Evolutionary conservation across 208 protist species (phyloP).

Genomic region (Acanthamoeba lenticulata): DNA sequence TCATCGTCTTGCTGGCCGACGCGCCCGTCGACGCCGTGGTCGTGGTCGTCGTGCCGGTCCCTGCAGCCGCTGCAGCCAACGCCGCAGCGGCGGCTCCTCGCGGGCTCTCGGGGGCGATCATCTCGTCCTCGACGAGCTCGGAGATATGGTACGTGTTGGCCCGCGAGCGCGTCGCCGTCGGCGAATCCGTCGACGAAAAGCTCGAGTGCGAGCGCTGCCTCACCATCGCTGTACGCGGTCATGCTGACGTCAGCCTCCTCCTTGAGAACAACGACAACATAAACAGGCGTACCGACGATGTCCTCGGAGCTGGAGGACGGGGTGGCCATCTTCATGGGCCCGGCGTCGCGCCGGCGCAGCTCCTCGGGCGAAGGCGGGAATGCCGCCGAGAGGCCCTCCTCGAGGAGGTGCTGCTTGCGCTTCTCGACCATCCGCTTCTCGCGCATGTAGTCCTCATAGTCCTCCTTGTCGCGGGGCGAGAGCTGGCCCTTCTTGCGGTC

Average conservation of each 20-base stretch:
- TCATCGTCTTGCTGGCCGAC: neutral
- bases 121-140: neutral
- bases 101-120: neutral
- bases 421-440: neutral
- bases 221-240: neutral
- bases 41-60: neutral
- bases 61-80: neutral
- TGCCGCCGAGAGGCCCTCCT: neutral
- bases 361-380: constrained; percentile 17
- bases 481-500: neutral
- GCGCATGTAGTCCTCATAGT: constrained; percentile 14
- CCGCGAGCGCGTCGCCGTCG: neutral
- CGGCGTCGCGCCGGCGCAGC: neutral
- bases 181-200: neutral
- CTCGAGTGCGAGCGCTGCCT: neutral
- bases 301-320: neutral
- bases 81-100: neutral
- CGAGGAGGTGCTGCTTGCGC: constrained; percentile 13
- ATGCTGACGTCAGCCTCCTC: too few relatives aligned
- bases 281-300: neutral
- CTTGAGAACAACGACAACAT: too few relatives aligned
- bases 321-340: neutral
- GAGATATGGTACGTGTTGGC: constrained; percentile 39
- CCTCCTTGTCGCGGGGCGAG: neutral
- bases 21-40: neutral